Evolutionary conservation across 2,329 filamentous ascomycete species (phyloP), one percentile per base, ranked within the genome.

Genomic region (Nakataea oryzae): DNA sequence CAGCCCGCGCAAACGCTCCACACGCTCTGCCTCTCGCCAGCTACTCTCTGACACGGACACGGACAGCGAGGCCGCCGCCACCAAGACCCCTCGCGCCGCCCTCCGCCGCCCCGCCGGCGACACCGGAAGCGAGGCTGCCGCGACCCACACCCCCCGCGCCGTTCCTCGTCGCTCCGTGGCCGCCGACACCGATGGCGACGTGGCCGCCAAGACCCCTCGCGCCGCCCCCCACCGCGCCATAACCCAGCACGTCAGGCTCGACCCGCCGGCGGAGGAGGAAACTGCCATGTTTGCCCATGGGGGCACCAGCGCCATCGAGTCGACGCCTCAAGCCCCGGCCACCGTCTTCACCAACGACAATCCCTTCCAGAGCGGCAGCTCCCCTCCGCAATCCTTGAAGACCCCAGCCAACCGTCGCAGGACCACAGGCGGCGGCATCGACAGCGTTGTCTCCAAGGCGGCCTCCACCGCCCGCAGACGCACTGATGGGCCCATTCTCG

Each of bases 291-390:
- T 57, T 32, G 29, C 32, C 6, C 17, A n/a, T 34, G 47, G 47
- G n/a, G 54, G 54, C 24, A 54, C 54, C 58, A 63, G 59, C 58
- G 21, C 12, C 64, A 76, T 76, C 66, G 69, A 73, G 64, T 70
- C 71, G 12, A 7, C 29, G 14, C 73, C 74, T 26, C 71, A 72
- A 27, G 75, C 78, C 8, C 11, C 34, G 24, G 81, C 83, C 41
- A 88, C 81, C 69, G 87, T 89, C 34, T 97, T 97, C 74, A 91
- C 89, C 1, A 83, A 87, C 67, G 91, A 97, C 61, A 97, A 97
- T 69, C 93, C 93, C 0, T 97, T 97, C 71, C 93, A 97, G 73
- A 90, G 89, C 70, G 89, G 91, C 54, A 89, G 87, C 73, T 88
- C 90, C 12, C 87, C 90, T 1, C 74, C 81, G 7, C 71, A 76